A percentile compares a stretch with the other conserved stretches of the same genome.
These are phyloP conservation scores for Harringtonia lauricola DNA, from an alignment of 2,329 filamentous ascomycete species.

Conservation along the genomic window DNA sequence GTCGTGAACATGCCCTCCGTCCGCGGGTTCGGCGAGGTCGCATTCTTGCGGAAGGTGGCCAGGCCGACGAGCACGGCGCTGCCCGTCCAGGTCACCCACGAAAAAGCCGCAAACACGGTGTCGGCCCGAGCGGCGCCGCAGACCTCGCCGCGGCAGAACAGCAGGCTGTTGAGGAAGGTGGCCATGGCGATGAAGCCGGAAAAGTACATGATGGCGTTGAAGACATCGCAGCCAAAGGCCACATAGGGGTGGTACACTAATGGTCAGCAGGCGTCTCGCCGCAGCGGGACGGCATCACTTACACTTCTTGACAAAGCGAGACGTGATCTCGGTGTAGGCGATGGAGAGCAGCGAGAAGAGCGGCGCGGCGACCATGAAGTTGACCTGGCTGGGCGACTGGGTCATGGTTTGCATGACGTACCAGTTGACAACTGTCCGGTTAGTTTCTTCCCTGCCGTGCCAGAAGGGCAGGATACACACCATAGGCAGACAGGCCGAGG, in stretches of 20 bases:
- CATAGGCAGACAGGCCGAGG: constrained; percentile 36
- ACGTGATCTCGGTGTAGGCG: constrained; percentile 38
- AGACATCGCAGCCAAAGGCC: constrained; percentile 35
- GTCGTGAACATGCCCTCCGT: constrained; percentile 16
- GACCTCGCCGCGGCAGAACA: constrained; percentile 46
- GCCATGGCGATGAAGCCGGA: constrained; percentile 47
- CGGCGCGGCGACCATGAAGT: constrained; percentile 45
- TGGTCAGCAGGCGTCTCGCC: background rate
- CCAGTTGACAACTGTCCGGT: constrained; percentile 52
- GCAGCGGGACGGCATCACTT: constrained; percentile 10
- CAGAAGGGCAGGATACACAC: constrained; percentile 20
- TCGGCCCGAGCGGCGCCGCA: constrained; percentile 44
- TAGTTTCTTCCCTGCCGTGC: too few relatives aligned
- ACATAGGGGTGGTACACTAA: constrained; percentile 36
- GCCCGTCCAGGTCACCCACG: constrained; percentile 41
- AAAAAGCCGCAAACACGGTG: constrained; percentile 40
- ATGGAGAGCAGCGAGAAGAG: constrained; percentile 44
- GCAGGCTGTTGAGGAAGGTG: constrained; percentile 42
- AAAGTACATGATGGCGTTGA: constrained; percentile 47
- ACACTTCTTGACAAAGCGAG: constrained; percentile 32
- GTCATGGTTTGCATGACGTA: constrained; percentile 44
- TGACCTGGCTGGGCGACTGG: constrained; percentile 42
- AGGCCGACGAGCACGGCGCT: constrained; percentile 34
- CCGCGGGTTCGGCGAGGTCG: constrained; percentile 15
- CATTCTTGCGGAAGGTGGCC: constrained; percentile 34